Evolutionary conservation across 2,329 filamentous ascomycete species (phyloP), one percentile per base, ranked within the genome.

Genomic region (Penicillium sp.): DNA sequence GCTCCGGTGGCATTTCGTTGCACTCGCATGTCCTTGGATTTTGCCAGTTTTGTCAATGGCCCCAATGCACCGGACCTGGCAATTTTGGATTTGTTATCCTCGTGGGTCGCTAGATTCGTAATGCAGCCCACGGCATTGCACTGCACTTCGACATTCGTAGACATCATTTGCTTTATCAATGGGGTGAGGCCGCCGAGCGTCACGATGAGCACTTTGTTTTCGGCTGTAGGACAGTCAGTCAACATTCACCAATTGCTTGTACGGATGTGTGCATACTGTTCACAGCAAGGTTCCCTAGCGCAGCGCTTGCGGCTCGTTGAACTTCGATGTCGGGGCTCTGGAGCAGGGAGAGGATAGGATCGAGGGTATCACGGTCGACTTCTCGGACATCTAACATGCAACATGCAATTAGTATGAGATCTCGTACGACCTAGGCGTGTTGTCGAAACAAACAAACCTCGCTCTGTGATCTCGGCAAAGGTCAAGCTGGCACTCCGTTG

Each of bases 71-170:
- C 94, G 3, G 94, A 99, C 60, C 91, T 85, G 64, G 94, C 94
- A 72, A 99, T 99, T 78, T 96, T 97, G 58, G 94, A 92, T 78
- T 99, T 99, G 79, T 99, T 99, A 66, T 97, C 94, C 77, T 99
- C 94, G 69, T 99, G 94, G 2, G 94, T 99, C 55, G 94, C 94
- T 56, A 99, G 78, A 71, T 99, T 99, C 47, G 94, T 99, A 73
- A 99, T 99, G 78, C 94, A 99, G 52, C 94, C 94, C 60, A 99
- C 94, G 45, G 94, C 94, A 74, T 99, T 99, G 80, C 94, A 99
- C 76, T 99, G 94, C 24, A 99, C 94, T 73, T 99, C 94, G 64
- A 99, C 94, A 67, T 99, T 99, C 47, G 88, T 84, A 56, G 93
- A 97, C 77, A 95, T 91, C 94, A 99, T 99, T 76, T 99, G 94